Conservation (phyloP, 2,329 filamentous ascomycete species). For the Rutstroemia sp. region DNA sequence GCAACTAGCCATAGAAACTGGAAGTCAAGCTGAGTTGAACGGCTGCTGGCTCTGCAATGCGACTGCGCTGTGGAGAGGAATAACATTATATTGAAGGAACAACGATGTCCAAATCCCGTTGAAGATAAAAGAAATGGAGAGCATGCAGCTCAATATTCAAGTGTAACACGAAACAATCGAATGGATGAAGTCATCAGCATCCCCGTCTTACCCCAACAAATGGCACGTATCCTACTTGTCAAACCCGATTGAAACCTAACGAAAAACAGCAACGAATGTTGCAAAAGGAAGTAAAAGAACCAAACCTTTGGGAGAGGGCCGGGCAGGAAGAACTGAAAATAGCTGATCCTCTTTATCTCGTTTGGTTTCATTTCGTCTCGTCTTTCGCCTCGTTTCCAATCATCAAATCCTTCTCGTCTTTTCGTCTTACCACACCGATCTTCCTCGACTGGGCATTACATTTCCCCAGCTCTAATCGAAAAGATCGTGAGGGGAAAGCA, state of each 20-base stretch:
- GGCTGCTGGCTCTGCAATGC: background rate
- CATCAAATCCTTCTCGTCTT: slow-evolving; percentile 4
- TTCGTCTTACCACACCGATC: background rate
- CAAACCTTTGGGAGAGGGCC: background rate
- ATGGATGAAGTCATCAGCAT: background rate
- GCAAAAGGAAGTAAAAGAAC: background rate
- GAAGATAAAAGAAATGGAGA: no score
- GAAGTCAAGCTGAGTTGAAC: background rate
- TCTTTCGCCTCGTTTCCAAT: slow-evolving; percentile 2
- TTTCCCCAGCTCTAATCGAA: background rate
- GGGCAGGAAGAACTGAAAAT: background rate
- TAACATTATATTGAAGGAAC: no score
- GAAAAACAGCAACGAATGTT: background rate
- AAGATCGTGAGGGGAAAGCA: background rate
- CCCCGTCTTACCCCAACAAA: background rate
- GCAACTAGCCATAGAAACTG: background rate
- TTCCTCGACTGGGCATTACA: background rate
- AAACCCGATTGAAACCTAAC: background rate
- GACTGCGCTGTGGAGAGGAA: no score
- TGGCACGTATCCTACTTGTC: background rate
- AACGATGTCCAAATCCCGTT: no score
- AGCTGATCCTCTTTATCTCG: background rate
- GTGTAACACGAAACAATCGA: background rate
- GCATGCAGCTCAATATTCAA: background rate
- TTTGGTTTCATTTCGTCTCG: slow-evolving; percentile 1